Percentiles rank a stretch among this genome's conserved stretches.
Evolutionary conservation across 2,329 filamentous ascomycete species (phyloP).

Genomic region (Verticillium klebahnii): DNA sequence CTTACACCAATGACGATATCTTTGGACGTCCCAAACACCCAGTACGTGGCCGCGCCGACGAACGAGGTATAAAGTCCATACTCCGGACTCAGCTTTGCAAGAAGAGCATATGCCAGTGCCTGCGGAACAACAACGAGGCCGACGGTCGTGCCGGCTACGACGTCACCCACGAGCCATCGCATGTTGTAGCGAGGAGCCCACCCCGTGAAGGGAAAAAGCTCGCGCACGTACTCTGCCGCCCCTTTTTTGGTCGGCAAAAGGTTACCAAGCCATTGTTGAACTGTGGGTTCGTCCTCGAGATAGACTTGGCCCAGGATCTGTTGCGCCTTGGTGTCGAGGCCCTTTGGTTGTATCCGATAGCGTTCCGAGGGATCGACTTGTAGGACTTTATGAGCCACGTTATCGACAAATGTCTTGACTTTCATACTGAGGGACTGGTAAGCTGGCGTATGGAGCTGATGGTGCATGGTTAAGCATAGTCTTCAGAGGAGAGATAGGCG

Average conservation of each 20-base stretch:
- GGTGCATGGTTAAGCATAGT: no score
- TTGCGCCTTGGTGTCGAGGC: slow-evolving; percentile 18
- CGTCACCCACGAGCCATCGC: slow-evolving; percentile 68
- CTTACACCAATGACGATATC: slow-evolving; percentile 72
- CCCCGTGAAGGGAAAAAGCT: slow-evolving; percentile 58
- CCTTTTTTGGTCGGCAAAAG: slow-evolving; percentile 45
- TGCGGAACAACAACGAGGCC: slow-evolving; percentile 75
- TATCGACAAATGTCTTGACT: not conserved
- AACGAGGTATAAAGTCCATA: slow-evolving; percentile 80
- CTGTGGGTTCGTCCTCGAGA: slow-evolving; percentile 64
- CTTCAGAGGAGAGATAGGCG: no score
- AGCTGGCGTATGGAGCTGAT: no score
- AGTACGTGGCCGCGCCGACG: slow-evolving; percentile 74
- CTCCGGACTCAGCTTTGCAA: slow-evolving; percentile 63
- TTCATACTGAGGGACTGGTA: not conserved
- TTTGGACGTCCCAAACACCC: slow-evolving; percentile 80
- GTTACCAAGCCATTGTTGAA: slow-evolving; percentile 55
- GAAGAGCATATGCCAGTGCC: slow-evolving; percentile 72
- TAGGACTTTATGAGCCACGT: slow-evolving; percentile 20
- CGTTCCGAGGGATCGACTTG: slow-evolving; percentile 25
- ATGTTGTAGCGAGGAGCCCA: slow-evolving; percentile 71
- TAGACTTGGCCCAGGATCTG: slow-evolving; percentile 20
- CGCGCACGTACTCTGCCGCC: slow-evolving; percentile 43
- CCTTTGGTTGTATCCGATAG: slow-evolving; percentile 16
- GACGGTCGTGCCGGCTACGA: slow-evolving; percentile 61